Base-by-base conservation (phyloP, 495 filamentous ascomycete species). In the Xylaria flabelliformis region DNA sequence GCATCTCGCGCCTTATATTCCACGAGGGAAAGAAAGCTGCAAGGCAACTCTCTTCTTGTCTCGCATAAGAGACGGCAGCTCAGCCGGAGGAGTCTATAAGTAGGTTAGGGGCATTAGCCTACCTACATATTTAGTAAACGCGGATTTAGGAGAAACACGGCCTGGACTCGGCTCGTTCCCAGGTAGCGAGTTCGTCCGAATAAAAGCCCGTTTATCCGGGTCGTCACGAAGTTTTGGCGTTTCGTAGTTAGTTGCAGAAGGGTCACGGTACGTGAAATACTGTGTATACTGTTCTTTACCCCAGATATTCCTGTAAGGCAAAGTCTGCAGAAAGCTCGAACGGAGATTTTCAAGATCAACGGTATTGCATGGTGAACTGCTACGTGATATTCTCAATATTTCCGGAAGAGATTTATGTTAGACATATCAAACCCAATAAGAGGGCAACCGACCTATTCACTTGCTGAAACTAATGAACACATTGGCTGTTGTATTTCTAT, bases 1-100 rank as follows among this genome's bases (percentile, higher is more conserved):
- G 32, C 58, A 70, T 64, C 42, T 64, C 46, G 44, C 53, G 48
- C 36, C 65, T 36, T 39, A 13, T 67, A 21, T 67, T 50, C 50
- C 50, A 32, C 50, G 50, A 56, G 34, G 46, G 17, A 67, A 17
- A n/a, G 4, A 36, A 12, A 51, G 51, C 50, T 58, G 70, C 70
- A 53, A 50, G 51, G 62, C 63, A 62, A 61, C 70, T 50, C 70
- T 72, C 51, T 42, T 29, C 29, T 56, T 19, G 46, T 67, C 63
- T 56, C 55, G 63, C 70, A 72, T 66, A 56, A 19, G 36, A 36
- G 39, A 41, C 41, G 19, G 4, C 46, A 53, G 46, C 46, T 15
- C 44, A 39, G 44, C 64, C 29, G 26, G 19, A 32, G 29, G 9
- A 12, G 13, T 44, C 42, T 46, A 8, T 29, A 29, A 1, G n/a